phyloP scores from a whole-genome alignment of 75 land plant species.

The Isoetes taiwanensis region DNA sequence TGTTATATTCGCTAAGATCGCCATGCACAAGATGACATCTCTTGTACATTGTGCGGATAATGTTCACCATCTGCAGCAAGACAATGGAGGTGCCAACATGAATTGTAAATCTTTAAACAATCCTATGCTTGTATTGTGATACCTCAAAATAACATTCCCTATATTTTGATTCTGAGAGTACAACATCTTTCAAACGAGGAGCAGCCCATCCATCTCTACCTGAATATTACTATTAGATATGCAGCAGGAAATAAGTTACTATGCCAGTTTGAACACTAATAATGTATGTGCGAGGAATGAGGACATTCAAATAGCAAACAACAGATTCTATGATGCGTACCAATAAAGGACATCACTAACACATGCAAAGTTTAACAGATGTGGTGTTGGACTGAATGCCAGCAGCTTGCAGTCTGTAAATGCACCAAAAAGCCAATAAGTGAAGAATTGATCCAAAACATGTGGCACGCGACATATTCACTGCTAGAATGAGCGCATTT shows the following conservation, averaged over 20 bases:
- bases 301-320: background rate
- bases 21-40: conserved; percentile 94
- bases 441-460: no score
- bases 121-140: no score
- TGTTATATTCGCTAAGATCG: conserved; percentile 94
- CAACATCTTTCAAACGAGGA: conserved; percentile 94
- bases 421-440: background rate
- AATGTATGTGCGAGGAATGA: background rate
- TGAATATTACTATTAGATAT: no score
- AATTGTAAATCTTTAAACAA: no score
- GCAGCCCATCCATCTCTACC: conserved; percentile 95
- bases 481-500: no score
- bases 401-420: conserved; percentile 60
- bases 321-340: conserved; percentile 15
- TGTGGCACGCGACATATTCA: no score
- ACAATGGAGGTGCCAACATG: no score
- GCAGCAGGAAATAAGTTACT: no score
- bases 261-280: no score
- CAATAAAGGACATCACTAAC: conserved; percentile 91
- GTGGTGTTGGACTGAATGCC: conserved; percentile 82
- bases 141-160: conserved; percentile 87
- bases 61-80: conserved; percentile 45
- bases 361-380: conserved; percentile 80
- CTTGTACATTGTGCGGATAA: conserved; percentile 79
- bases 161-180: conserved; percentile 58